Evolutionary conservation across 441 rosid species (phyloP), one percentile per base, ranked within the genome.

Genomic region (Erodium moschatum): DNA sequence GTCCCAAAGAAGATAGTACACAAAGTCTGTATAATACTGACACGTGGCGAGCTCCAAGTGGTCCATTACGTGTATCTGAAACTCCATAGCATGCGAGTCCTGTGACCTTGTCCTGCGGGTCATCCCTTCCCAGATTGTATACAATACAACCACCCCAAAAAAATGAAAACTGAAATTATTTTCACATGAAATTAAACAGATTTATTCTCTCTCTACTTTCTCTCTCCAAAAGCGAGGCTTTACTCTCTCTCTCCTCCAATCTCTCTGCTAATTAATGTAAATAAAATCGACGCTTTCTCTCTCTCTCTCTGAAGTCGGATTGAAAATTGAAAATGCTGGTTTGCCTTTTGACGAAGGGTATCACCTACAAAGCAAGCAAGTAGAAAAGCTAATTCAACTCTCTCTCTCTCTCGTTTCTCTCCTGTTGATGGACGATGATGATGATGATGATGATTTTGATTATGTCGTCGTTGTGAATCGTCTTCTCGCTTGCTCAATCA

Each of bases 391-490:
- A 48, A 16, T 66, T 71, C 60, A 69, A 74, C 74, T 68, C 79
- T 67, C 67, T 67, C 52, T 62, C n/a, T n/a, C 27, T 24, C 27
- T 24, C 27, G 27, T 24, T 24, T 24, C 27, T 31, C 65, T 6
- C 40, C 33, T 20, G 18, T 38, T 9, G 6, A 38, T 38, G 42
- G 74, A 24, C 27, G 27, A 24, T 2, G 27, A 61, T 40, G 63
- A 71, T 15, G 74, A 72, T 69, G 73, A 72, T 65, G 24, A 63
- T 50, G 40, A 63, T n/a, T n/a, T n/a, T n/a, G n/a, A n/a, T n/a
- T n/a, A n/a, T n/a, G n/a, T n/a, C 11, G 48, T 29, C 21, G 21
- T 31, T 71, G 67, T 24, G 27, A 24, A 24, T 24, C 27, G 50
- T 19, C 1, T 44, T 8, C 20, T 15, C 21, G 20, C 21, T 18